Percentiles rank a stretch among this genome's conserved stretches.
Evolutionary conservation across 2,329 filamentous ascomycete genomes (phyloP).

Genomic region (Elsinoe australis): DNA sequence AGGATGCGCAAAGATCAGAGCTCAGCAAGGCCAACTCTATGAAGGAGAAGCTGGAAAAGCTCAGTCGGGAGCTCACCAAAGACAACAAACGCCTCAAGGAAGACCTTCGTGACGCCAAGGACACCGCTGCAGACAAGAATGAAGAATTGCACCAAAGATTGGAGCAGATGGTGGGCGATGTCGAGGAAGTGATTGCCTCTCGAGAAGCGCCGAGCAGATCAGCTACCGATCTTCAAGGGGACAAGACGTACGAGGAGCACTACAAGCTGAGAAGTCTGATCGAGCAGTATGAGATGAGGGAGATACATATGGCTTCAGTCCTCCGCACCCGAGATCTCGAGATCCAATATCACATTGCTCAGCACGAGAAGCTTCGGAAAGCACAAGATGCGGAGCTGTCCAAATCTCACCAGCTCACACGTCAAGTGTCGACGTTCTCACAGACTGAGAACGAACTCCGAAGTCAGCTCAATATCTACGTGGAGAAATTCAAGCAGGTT

Average conservation of each 20-base stretch:
- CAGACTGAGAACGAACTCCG: slow-evolving; percentile 91
- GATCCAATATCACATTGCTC: slow-evolving; percentile 82
- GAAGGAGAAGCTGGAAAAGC: slow-evolving; percentile 94
- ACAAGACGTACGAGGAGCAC: slow-evolving; percentile 80
- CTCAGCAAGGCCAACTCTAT: slow-evolving; percentile 81
- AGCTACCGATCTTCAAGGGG: slow-evolving; percentile 73
- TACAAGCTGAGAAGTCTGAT: slow-evolving; percentile 74
- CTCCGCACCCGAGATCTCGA: slow-evolving; percentile 93
- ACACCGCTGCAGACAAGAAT: slow-evolving; percentile 74
- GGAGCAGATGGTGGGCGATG: slow-evolving; percentile 68
- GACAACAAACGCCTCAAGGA: slow-evolving; percentile 99
- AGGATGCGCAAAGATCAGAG: slow-evolving; percentile 80
- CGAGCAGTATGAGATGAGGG: slow-evolving; percentile 92
- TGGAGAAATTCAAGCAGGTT: slow-evolving; percentile 99
- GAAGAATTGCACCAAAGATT: slow-evolving; percentile 79
- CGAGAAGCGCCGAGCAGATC: slow-evolving; percentile 74
- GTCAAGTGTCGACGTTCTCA: slow-evolving; percentile 89
- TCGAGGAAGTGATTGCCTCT: slow-evolving; percentile 81
- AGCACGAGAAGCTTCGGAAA: slow-evolving; percentile 84
- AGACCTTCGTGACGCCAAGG: slow-evolving; percentile 76
- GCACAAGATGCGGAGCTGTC: slow-evolving; percentile 71
- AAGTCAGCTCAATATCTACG: slow-evolving; percentile 94
- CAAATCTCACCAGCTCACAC: slow-evolving; percentile 76
- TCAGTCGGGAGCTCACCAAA: slow-evolving; percentile 86
- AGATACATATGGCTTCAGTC: slow-evolving; percentile 85